Percentiles rank a stretch among this genome's conserved stretches.
phyloP scores from a whole-genome alignment of 805 yeast species.

The Kuraishia ogatae region DNA sequence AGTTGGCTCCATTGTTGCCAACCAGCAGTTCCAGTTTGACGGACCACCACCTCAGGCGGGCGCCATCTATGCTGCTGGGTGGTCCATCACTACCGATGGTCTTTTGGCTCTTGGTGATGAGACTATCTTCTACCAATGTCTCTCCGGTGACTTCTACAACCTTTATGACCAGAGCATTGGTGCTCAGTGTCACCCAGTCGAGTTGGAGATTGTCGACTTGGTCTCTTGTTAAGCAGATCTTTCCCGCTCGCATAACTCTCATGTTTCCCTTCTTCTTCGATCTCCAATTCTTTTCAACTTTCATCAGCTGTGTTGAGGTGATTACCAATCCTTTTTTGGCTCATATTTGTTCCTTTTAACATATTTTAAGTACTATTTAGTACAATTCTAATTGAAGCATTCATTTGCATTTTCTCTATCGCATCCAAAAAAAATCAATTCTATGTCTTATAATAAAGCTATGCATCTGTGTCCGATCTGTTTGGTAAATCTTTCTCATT shows the following conservation, averaged over 20 bases:
- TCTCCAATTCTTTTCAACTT: background rate
- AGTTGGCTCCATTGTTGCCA: constrained; percentile 52
- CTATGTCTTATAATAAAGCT: background rate
- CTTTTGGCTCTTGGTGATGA: constrained; percentile 41
- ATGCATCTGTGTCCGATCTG: too few relatives aligned
- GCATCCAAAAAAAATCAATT: background rate
- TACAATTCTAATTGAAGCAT: background rate
- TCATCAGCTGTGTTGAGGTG: background rate
- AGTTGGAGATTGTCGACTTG: constrained; percentile 35
- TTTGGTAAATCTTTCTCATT: too few relatives aligned
- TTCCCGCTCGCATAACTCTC: background rate
- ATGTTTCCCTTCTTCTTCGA: background rate
- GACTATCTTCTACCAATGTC: constrained; percentile 43
- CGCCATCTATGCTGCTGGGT: constrained; percentile 42
- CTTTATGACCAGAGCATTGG: constrained; percentile 41
- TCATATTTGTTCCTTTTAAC: background rate
- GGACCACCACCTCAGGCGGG: constrained; percentile 62
- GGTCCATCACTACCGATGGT: constrained; percentile 36
- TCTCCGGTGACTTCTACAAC: constrained; percentile 49
- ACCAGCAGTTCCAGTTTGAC: constrained; percentile 59
- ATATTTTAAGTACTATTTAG: background rate
- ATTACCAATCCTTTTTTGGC: background rate
- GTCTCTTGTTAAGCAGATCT: constrained; percentile 27
- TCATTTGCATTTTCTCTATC: background rate
- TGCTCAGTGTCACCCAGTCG: constrained; percentile 35